phyloP scores from a whole-genome alignment of 1,139 yeast genomes.

The Tardiomyces depauwii region DNA sequence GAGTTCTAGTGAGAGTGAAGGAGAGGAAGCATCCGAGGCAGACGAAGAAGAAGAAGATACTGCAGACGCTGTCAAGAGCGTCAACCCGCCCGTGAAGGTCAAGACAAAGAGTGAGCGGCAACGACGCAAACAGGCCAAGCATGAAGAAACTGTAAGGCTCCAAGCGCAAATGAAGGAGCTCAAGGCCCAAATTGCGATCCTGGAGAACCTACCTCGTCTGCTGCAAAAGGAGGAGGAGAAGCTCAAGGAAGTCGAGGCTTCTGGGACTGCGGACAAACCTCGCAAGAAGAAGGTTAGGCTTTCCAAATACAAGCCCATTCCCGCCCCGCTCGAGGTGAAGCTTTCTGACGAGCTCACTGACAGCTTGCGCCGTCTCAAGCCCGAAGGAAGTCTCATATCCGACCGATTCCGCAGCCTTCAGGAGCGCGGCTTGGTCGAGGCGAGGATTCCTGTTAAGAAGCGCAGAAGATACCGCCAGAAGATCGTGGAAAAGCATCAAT shows the following conservation, averaged over 20 bases:
- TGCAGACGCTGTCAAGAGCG: slow-evolving; percentile 38
- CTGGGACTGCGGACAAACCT: slow-evolving; percentile 19
- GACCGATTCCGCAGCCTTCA: slow-evolving; percentile 79
- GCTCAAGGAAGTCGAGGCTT: slow-evolving; percentile 5
- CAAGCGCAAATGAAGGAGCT: slow-evolving; percentile 50
- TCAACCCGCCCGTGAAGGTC: slow-evolving; percentile 56
- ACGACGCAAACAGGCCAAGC: slow-evolving; percentile 61
- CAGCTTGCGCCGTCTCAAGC: slow-evolving; percentile 70
- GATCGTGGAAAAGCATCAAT: slow-evolving; percentile 51
- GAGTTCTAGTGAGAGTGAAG: slow-evolving; percentile 28
- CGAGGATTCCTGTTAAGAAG: slow-evolving; percentile 64
- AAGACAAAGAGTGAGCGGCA: slow-evolving; percentile 70
- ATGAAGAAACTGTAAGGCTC: slow-evolving; percentile 47
- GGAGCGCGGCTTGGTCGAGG: slow-evolving; percentile 74
- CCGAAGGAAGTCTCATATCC: slow-evolving; percentile 81
- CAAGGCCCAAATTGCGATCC: slow-evolving; percentile 44
- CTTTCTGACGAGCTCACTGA: slow-evolving; percentile 82
- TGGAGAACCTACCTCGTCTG: slow-evolving; percentile 29
- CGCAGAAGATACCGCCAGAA: slow-evolving; percentile 25
- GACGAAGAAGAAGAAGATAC: slow-evolving; percentile 30
- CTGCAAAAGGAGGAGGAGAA: slow-evolving; percentile 13
- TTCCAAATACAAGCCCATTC: slow-evolving; percentile 27
- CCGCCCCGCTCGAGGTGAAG: slow-evolving; percentile 71
- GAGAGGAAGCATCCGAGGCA: slow-evolving; percentile 36
- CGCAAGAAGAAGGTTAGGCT: slow-evolving; percentile 17